Base-by-base conservation (phyloP, 164 flowering plant species). In the Sextonia rubra region DNA sequence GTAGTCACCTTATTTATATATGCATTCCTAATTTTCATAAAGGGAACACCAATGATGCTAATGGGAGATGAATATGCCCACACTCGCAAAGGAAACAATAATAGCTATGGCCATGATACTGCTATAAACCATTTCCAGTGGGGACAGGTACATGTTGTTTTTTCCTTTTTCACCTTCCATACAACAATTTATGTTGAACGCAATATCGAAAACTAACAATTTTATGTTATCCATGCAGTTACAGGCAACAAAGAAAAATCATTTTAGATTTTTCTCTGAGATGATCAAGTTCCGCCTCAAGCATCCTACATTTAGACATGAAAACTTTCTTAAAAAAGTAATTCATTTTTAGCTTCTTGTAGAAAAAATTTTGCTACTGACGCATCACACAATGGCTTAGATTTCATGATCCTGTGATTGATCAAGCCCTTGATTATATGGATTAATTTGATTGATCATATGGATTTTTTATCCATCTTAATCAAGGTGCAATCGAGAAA, bases 41-140 rank as follows among this genome's bases (percentile, higher is more conserved):
- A 95, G 99, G 98, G 99, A 74, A 85, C 88, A 27, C 98, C 98
- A 66, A 95, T 95, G 99, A 91, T 93, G 94, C 86, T 95, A 69
- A 95, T 95, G 99, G 99, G 98, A 55, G 99, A 95, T 87, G 99
- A 95, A 78, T 95, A 95, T 78, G 97, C 89, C 44, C 99, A 95
- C 77, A 90, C 97, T 27, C 98, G 99, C 22, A 79, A 84, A 80
- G 99, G 99, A 74, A 95, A 93, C 77, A 93, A 95, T 83, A 95
- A 93, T 73, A 95, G 98, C 65, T 93, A 95, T 82, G 99, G 99
- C 55, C 99, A 93, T 81, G 98, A 95, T 80, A 87, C 78, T 74
- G 82, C 83, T 47, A 78, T 95, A 61, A 95, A 93, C 75, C 77
- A 93, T 84, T 95, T 95, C 81, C 97, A 82, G 71, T 95, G 99